These are phyloP conservation scores for Fraxinus albicans DNA, from an alignment of 305 asterid genomes.

Conservation along the genomic window DNA sequence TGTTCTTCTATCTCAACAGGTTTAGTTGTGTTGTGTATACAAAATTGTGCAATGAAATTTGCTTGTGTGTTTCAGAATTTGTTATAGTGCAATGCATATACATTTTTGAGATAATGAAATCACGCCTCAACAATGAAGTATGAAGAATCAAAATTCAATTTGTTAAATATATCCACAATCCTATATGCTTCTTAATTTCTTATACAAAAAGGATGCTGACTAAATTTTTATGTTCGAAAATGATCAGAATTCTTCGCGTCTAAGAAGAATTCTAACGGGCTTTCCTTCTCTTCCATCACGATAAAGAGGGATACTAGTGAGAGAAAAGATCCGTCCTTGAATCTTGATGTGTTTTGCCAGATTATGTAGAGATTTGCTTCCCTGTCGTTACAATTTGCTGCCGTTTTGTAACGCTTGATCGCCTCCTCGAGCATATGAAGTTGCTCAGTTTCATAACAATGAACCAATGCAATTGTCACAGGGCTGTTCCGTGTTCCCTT, in stretches of 20 bases:
- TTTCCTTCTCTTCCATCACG: neutral
- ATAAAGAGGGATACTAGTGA: neutral
- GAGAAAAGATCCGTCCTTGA: neutral
- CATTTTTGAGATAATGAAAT: neutral
- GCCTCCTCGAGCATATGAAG: no score
- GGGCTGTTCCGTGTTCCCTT: no score
- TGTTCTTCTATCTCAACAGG: constrained; percentile 58
- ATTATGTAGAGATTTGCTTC: no score
- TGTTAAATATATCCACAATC: neutral
- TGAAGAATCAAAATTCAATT: neutral
- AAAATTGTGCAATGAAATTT: neutral
- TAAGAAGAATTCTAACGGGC: neutral
- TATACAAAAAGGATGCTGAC: neutral
- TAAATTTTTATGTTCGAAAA: neutral
- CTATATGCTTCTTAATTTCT: neutral
- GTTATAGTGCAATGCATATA: neutral
- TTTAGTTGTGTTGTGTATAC: neutral
- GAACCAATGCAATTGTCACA: no score
- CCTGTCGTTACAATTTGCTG: no score
- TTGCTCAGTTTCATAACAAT: no score
- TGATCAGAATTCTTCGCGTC: neutral
- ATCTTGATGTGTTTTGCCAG: neutral
- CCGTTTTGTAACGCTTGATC: no score
- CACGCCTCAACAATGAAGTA: neutral
- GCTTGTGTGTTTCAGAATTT: neutral